A percentile compares a stretch with the other conserved stretches of the same genome.
phyloP scores from a whole-genome alignment of 768 basidiomycete species.

The Gautieria morchelliformis region DNA sequence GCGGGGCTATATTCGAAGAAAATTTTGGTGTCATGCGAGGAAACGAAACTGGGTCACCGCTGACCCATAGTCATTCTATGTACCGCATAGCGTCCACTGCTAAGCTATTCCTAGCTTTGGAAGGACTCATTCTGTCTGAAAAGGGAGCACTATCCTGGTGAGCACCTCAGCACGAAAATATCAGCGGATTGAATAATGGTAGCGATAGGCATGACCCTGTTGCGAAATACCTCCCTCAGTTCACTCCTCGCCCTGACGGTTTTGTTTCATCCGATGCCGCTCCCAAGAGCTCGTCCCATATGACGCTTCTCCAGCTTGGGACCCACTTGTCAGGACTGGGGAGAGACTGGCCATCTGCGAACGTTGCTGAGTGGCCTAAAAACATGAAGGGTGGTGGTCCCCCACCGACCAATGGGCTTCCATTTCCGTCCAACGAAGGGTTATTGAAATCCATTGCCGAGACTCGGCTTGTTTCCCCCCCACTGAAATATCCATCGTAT shows the following conservation, averaged over 20 bases:
- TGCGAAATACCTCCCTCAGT: slow-evolving; percentile 31
- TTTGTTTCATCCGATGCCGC: slow-evolving; percentile 8
- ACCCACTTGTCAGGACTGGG: slow-evolving; percentile 26
- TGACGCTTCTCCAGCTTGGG: slow-evolving; percentile 22
- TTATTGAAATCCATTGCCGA: slow-evolving; percentile 25
- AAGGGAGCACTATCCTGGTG: slow-evolving; percentile 27
- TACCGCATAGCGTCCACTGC: slow-evolving; percentile 45
- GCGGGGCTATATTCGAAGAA: slow-evolving; percentile 35
- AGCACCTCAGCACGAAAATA: slow-evolving; percentile 1
- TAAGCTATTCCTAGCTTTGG: slow-evolving; percentile 40
- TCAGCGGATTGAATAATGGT: too few species aligned
- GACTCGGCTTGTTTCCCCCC: slow-evolving; percentile 34
- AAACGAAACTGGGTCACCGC: slow-evolving; percentile 26
- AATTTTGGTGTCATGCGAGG: slow-evolving; percentile 35
- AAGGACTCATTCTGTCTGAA: slow-evolving; percentile 40
- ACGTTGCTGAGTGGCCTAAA: slow-evolving; percentile 32
- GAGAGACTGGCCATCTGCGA: slow-evolving; percentile 29
- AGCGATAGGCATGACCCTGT: slow-evolving; percentile 40
- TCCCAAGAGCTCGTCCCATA: not conserved
- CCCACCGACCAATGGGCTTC: slow-evolving; percentile 20
- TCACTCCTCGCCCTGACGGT: slow-evolving; percentile 20
- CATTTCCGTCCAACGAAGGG: slow-evolving; percentile 23
- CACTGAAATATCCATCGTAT: slow-evolving; percentile 34
- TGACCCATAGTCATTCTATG: slow-evolving; percentile 33
- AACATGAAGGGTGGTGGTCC: slow-evolving; percentile 19